Conservation (phyloP, 768 basidiomycete genomes). For the Russula virescens region DNA sequence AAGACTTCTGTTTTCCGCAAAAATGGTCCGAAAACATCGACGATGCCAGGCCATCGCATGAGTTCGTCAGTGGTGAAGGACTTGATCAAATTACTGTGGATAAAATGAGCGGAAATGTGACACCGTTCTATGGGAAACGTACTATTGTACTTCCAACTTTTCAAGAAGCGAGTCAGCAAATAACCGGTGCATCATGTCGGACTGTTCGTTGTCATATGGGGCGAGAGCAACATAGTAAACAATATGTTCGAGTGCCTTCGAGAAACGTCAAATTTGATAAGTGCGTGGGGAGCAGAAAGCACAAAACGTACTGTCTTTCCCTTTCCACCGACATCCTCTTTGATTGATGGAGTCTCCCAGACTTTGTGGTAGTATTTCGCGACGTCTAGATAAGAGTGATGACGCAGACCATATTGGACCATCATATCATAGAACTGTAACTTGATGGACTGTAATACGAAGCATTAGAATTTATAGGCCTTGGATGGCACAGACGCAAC, state of each 20-base stretch:
- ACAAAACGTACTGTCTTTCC: conserved; percentile 52
- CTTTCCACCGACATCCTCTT: conserved; percentile 69
- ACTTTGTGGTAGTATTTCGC: conserved; percentile 95
- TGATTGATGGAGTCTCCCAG: conserved; percentile 95
- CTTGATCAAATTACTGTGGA: conserved; percentile 82
- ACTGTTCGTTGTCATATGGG: conserved; percentile 94
- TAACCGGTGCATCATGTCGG: conserved; percentile 90
- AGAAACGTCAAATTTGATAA: conserved; percentile 15
- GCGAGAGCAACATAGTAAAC: conserved; percentile 92
- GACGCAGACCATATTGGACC: conserved; percentile 89
- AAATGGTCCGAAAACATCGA: conserved; percentile 78
- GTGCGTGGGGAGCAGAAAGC: neutral
- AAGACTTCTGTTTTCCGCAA: conserved; percentile 81
- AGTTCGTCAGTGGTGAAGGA: conserved; percentile 90
- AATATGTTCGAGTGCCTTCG: conserved; percentile 87
- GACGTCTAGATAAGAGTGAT: conserved; percentile 82
- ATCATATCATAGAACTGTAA: conserved; percentile 94
- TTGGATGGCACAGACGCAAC: conserved; percentile 20
- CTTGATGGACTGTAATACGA: conserved; percentile 73
- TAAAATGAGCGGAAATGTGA: conserved; percentile 21
- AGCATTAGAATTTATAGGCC: conserved; percentile 2
- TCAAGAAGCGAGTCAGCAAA: conserved; percentile 70
- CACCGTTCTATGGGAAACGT: conserved; percentile 23
- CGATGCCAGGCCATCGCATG: conserved; percentile 96
- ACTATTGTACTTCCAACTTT: conserved; percentile 86